A percentile compares a stretch with the other conserved stretches of the same genome.
phyloP scores from a whole-genome alignment of 176 grass and related monocot genomes.

The Poa annua region DNA sequence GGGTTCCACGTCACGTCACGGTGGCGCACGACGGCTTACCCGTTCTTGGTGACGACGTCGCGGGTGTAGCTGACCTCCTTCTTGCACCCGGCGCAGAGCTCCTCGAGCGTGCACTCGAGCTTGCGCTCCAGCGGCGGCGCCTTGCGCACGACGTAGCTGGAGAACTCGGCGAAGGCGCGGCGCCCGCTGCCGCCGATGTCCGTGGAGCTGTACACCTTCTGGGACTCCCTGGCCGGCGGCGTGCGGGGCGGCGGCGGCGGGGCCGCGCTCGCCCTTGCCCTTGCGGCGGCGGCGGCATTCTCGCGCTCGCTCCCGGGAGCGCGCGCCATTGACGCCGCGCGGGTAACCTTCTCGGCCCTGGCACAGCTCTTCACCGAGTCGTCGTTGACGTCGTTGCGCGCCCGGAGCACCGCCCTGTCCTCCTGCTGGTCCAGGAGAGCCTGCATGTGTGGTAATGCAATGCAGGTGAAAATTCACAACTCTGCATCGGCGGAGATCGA shows the following conservation, averaged over 20 bases:
- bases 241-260: neutral
- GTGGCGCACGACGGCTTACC: slow-evolving; percentile 54
- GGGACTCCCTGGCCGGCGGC: slow-evolving; percentile 33
- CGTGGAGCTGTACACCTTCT: slow-evolving; percentile 52
- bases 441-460: slow-evolving; percentile 11
- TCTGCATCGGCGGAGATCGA: neutral
- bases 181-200: slow-evolving; percentile 24
- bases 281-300: too few relatives aligned
- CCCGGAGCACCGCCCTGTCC: slow-evolving; percentile 47
- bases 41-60: slow-evolving; percentile 80
- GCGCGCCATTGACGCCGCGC: neutral
- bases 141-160: slow-evolving; percentile 70
- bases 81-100: slow-evolving; percentile 78
- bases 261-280: neutral
- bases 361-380: neutral
- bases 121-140: slow-evolving; percentile 72
- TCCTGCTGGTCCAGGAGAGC: slow-evolving; percentile 74
- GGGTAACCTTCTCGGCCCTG: neutral
- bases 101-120: slow-evolving; percentile 95
- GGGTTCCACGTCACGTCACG: slow-evolving; percentile 17
- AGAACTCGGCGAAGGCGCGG: slow-evolving; percentile 62
- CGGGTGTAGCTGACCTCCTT: slow-evolving; percentile 83
- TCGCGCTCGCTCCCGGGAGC: neutral
- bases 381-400: slow-evolving; percentile 4
- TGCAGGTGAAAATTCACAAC: neutral